These are phyloP conservation scores for Pharus latifolius DNA, from an alignment of 176 grass and related monocot species.

Conservation along the genomic window DNA sequence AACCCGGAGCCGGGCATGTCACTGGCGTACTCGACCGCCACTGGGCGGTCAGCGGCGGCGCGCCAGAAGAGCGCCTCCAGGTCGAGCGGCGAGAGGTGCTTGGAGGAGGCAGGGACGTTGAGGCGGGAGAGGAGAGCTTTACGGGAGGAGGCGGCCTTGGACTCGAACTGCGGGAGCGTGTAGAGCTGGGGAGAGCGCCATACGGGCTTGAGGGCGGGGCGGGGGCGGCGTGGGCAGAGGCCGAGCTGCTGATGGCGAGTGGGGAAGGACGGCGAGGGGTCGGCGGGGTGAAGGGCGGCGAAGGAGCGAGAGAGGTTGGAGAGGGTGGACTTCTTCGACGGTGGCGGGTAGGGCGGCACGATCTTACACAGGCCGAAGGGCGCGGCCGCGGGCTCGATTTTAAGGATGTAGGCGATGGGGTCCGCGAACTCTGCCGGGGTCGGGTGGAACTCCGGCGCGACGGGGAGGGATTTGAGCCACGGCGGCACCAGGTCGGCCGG, in stretches of 20 bases:
- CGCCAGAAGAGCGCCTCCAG: slow-evolving; percentile 92
- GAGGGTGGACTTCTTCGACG: slow-evolving; percentile 63
- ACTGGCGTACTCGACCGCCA: slow-evolving; percentile 71
- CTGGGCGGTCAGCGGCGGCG: slow-evolving; percentile 42
- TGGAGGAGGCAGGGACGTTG: slow-evolving; percentile 13
- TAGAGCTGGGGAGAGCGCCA: slow-evolving; percentile 54
- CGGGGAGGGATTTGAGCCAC: slow-evolving; percentile 74
- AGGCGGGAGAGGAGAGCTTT: slow-evolving; percentile 27
- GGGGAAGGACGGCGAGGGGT: slow-evolving; percentile 46
- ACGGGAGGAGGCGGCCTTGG: slow-evolving; percentile 29
- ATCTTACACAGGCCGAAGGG: slow-evolving; percentile 88
- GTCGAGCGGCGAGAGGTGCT: slow-evolving; percentile 48
- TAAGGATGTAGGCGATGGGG: slow-evolving; percentile 75
- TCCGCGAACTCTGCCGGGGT: slow-evolving; percentile 70
- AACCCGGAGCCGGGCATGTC: slow-evolving; percentile 85
- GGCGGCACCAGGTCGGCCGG: slow-evolving; percentile 25
- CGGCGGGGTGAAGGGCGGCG: slow-evolving; percentile 41
- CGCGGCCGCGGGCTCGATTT: slow-evolving; percentile 63
- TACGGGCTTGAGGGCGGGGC: slow-evolving; percentile 50
- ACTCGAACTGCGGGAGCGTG: slow-evolving; percentile 78
- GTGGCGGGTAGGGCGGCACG: slow-evolving; percentile 46
- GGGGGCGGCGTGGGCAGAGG: slow-evolving; percentile 47
- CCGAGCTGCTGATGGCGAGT: slow-evolving; percentile 77
- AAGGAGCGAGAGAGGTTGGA: slow-evolving; percentile 84
- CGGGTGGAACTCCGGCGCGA: slow-evolving; percentile 85